Conservation (phyloP, 208 protist genomes). For the Porcisia hertigi region DNA sequence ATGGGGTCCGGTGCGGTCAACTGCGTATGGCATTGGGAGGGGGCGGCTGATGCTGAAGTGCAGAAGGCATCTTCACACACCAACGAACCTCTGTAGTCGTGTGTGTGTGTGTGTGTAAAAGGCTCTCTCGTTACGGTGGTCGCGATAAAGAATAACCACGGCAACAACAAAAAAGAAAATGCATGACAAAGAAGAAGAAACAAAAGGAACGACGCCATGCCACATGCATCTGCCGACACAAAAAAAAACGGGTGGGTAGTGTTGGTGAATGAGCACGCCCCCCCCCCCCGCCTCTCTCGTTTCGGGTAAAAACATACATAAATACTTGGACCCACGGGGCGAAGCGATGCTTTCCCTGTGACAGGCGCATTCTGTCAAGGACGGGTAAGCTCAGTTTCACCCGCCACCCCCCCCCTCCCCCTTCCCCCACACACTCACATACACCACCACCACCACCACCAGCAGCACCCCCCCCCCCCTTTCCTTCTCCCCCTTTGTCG, state of each 20-base stretch:
- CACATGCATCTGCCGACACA: too few species aligned
- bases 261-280: neutral
- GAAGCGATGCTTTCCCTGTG: neutral
- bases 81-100: neutral
- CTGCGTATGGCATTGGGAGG: slow-evolving; percentile 69
- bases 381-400: too few species aligned
- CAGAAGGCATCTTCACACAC: neutral
- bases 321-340: neutral
- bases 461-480: too few species aligned
- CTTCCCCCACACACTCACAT: too few species aligned
- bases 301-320: neutral
- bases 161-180: too few species aligned
- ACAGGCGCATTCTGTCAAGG: neutral
- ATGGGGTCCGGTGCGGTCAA: slow-evolving; percentile 72
- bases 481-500: too few species aligned
- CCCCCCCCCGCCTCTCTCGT: neutral
- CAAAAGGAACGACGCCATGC: too few species aligned
- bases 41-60: neutral
- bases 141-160: too few species aligned
- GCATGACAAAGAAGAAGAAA: too few species aligned
- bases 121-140: neutral
- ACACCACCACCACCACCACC: too few species aligned
- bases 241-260: neutral
- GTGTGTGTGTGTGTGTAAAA: neutral
- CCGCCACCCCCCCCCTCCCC: too few species aligned